These are phyloP conservation scores for Leptodermis oblonga DNA, from an alignment of 257 asterid genomes.

Conservation along the genomic window DNA sequence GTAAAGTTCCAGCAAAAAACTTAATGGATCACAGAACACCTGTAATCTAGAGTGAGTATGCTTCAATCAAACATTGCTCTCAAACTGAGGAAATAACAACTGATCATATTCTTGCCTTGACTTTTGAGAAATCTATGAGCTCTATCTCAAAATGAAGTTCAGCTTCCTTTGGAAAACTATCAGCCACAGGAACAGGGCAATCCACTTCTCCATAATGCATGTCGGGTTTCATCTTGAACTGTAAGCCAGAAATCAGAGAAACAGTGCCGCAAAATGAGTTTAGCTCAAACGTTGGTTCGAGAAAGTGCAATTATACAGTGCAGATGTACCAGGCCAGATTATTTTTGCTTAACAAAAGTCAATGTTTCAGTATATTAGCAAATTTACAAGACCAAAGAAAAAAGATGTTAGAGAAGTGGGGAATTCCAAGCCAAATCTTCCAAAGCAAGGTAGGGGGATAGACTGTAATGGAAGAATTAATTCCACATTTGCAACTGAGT, in stretches of 20 bases:
- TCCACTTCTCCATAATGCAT: constrained; percentile 85
- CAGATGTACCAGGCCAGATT: neutral
- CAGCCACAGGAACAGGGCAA: constrained; percentile 73
- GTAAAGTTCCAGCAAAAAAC: neutral
- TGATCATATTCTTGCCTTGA: constrained; percentile 62
- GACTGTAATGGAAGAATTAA: neutral
- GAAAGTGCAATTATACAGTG: neutral
- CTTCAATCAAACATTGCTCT: constrained; percentile 1
- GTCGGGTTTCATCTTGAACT: constrained; percentile 95
- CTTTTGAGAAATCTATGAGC: constrained; percentile 81
- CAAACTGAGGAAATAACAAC: neutral
- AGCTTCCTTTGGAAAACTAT: constrained; percentile 80
- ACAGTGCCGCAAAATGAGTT: neutral
- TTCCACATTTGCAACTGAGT: neutral
- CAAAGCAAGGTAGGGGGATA: neutral
- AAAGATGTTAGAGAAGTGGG: neutral
- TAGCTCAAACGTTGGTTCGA: neutral
- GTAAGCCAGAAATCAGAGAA: constrained; percentile 27
- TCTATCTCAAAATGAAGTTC: constrained; percentile 97
- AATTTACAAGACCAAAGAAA: neutral
- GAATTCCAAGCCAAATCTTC: neutral
- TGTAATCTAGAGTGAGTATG: neutral
- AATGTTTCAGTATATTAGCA: neutral
- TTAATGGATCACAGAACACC: neutral
- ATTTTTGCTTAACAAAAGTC: neutral